Base-by-base conservation (phyloP, 805 yeast genomes). In the Candida parachauliodes region DNA sequence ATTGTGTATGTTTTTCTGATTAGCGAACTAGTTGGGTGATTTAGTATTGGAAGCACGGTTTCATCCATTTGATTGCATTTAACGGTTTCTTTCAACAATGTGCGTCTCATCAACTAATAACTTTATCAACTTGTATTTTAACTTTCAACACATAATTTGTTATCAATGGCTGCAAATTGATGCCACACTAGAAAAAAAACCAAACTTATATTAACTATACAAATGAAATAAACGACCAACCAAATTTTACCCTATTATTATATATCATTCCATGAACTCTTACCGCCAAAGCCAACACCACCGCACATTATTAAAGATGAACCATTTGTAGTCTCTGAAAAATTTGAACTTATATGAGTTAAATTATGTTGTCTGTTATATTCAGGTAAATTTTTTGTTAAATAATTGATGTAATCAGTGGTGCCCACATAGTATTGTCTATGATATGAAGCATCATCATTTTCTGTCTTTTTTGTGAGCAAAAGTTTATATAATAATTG, bases 281-380 rank as follows among this genome's bases (percentile, higher is more conserved):
- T 23, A 11, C 34, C 38, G 2, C 45, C 49, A 12, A 39, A 36
- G 9, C 41, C 39, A 10, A 42, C 42, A 9, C 40, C 43, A 7
- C 49, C 57, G 39, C 57, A 53, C 32, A 52, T 34, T 3, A 54
- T 47, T 17, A 52, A 36, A 1, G 56, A 51, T 12, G 50, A 46
- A 2, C 45, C 42, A n/a, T 50, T 46, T 8, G 56, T 48, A 7
- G 46, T 40, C 23, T 43, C 45, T 11, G 45, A 42, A 32, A 38
- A 37, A n/a, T 27, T 27, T n/a, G 45, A 19, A 9, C 18, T 21
- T 5, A 34, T 28, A 14, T 35, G 34, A 18, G 30, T 31, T 20
- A 38, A 39, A 21, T 44, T 37, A 28, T 42, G 28, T 32, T 22
- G 39, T 37, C 35, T 42, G 11, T 30, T 33, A 30, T 32, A 23